Percentiles rank a stretch among this genome's conserved stretches.
phyloP scores from a whole-genome alignment of 306 rosid genomes.

The Calophaca sinica region DNA sequence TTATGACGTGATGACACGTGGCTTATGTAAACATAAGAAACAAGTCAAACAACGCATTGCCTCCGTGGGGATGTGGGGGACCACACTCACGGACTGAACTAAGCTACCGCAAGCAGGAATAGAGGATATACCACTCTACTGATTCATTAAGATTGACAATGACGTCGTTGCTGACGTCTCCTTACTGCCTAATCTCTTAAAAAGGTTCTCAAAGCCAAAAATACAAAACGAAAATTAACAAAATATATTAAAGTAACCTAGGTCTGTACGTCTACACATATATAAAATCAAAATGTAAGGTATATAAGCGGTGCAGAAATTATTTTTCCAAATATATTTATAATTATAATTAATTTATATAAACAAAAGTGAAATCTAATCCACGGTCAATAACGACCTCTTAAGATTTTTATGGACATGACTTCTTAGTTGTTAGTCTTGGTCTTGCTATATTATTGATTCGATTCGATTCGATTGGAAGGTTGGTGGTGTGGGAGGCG shows the following conservation, averaged over 20 bases:
- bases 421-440: not conserved
- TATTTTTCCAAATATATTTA: not conserved
- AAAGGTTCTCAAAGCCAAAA: not conserved
- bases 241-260: not conserved
- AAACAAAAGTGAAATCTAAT: not conserved
- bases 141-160: not conserved
- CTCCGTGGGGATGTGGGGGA: constrained; percentile 23
- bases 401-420: not conserved
- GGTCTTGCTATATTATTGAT: not conserved
- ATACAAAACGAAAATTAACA: not conserved
- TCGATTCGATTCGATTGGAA: not conserved
- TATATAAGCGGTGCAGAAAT: too few relatives aligned
- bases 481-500: not conserved
- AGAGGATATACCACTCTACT: not conserved
- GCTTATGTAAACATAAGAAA: too few relatives aligned
- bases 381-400: not conserved
- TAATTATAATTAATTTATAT: too few relatives aligned
- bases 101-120: not conserved
- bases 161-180: constrained; percentile 32
- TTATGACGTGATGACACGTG: too few relatives aligned
- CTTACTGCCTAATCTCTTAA: not conserved
- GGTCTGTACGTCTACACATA: not conserved
- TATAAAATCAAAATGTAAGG: too few relatives aligned
- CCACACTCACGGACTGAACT: constrained; percentile 40
- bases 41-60: not conserved